Evolutionary conservation across 805 yeast species (phyloP).

Genomic region (Saccharomyces eubayanus): DNA sequence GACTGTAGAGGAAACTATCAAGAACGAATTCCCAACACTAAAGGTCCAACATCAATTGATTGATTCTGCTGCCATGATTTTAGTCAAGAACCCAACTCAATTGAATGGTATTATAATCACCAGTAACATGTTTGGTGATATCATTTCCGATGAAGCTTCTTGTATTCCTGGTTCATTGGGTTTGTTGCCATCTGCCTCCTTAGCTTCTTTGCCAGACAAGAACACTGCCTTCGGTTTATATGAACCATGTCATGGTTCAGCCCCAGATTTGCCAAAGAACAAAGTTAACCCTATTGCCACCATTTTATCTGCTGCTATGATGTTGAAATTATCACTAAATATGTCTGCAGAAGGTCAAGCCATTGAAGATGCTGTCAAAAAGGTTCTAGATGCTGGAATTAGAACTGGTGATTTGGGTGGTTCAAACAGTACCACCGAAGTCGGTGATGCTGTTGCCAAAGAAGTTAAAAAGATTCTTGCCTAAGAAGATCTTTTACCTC

Average conservation of each 20-base stretch:
- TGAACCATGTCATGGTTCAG: conserved; percentile 98
- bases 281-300: conserved; percentile 95
- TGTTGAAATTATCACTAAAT: conserved; percentile 85
- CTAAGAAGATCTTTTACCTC: conserved; percentile 1
- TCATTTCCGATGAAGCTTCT: conserved; percentile 94
- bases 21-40: conserved; percentile 84
- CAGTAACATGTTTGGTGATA: conserved; percentile 96
- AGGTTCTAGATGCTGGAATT: conserved; percentile 71
- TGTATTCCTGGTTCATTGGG: conserved; percentile 98
- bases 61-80: conserved; percentile 98
- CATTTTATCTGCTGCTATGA: conserved; percentile 92
- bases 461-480: conserved; percentile 53
- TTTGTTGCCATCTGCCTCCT: conserved; percentile 85
- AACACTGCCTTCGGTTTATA: conserved; percentile 91
- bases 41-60: conserved; percentile 87
- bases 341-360: conserved; percentile 78
- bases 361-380: conserved; percentile 78
- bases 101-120: conserved; percentile 91
- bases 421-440: conserved; percentile 71
- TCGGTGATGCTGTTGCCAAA: conserved; percentile 85
- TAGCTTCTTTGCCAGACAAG: conserved; percentile 93
- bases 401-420: conserved; percentile 91
- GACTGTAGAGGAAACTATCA: conserved; percentile 78
- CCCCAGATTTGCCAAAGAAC: conserved; percentile 83
- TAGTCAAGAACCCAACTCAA: conserved; percentile 83